Evolutionary conservation across 495 filamentous ascomycete species (phyloP).

Genomic region (Xylaria castorea): DNA sequence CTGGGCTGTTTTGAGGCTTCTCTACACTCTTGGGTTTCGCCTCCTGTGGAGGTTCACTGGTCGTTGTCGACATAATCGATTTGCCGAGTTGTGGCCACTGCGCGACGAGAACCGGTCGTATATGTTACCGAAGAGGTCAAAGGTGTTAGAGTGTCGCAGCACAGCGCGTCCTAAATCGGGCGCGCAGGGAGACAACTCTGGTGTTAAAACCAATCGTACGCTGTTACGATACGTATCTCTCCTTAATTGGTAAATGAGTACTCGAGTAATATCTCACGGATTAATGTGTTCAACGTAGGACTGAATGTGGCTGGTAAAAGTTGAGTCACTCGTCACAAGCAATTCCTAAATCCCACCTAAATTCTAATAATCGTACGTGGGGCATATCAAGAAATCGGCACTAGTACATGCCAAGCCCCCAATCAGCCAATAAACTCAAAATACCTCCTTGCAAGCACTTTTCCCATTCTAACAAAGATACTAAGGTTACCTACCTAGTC

Average conservation of each 20-base stretch:
- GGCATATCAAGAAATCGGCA: conserved; percentile 7
- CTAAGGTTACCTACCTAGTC: too few species aligned
- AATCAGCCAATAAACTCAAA: background rate
- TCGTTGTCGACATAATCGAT: conserved; percentile 19
- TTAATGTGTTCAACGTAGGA: background rate
- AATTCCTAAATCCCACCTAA: conserved; percentile 19
- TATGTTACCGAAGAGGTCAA: background rate
- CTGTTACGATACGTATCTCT: background rate
- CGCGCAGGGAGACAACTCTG: background rate
- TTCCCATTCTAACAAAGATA: background rate
- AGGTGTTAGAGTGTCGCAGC: background rate
- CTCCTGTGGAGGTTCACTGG: conserved; percentile 19
- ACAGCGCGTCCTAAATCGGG: background rate
- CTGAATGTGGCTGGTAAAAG: background rate
- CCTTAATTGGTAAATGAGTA: background rate
- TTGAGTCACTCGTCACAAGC: conserved; percentile 25
- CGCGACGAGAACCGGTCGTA: background rate
- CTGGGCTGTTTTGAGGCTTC: conserved; percentile 40
- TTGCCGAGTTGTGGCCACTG: background rate
- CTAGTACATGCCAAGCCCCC: background rate
- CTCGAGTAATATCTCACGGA: background rate
- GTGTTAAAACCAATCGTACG: background rate
- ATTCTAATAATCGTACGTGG: conserved; percentile 17
- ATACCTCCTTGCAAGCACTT: background rate
- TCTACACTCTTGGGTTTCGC: conserved; percentile 33